Evolutionary conservation across 1,139 yeast species (phyloP), one percentile per base, ranked within the genome.

Genomic region (Yamadazyma aaseri): DNA sequence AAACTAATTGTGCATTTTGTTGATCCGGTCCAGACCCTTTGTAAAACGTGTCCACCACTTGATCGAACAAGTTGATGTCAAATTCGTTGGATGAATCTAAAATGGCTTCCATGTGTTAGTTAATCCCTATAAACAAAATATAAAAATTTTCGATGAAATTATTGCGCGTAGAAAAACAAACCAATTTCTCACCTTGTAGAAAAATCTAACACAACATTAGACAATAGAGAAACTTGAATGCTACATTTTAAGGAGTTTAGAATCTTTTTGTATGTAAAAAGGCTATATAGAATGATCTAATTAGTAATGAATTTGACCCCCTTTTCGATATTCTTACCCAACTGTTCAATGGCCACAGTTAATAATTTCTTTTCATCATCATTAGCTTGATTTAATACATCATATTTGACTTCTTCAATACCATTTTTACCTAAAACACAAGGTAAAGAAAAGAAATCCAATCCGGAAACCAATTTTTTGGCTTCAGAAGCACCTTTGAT

Each of bases 381-480:
- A 36, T 78, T 63, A 47, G 79, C 56, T 44, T 67, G 53, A 53
- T 83, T 83, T 55, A 83, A 73, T 22, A 65, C 43, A 10, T 65
- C 64, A 46, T 65, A 67, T 46, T 67, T 56, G 35, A 70, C 71
- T 66, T 81, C 81, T 63, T 79, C 81, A 48, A 86, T 87, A 73
- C 99, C 99, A 46, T 81, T 70, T 62, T 85, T 83, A 51, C 96
- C 95, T 54, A 92, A 80, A 49, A 84, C 79, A 47, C 90, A 95
- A 54, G 86, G 89, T 52, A 95, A 81, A 29, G 97, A 87, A 74
- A 92, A 92, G 81, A 84, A 92, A 47, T 83, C 92, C 55, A 90
- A 83, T 55, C 89, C 92, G 60, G 83, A 86, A 42, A 71, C 71
- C 73, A 67, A 62, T 53, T 66, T 63, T 56, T 84, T 84, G 73